phyloP scores from a whole-genome alignment of 768 basidiomycete genomes.

The Termitomyces sp. region DNA sequence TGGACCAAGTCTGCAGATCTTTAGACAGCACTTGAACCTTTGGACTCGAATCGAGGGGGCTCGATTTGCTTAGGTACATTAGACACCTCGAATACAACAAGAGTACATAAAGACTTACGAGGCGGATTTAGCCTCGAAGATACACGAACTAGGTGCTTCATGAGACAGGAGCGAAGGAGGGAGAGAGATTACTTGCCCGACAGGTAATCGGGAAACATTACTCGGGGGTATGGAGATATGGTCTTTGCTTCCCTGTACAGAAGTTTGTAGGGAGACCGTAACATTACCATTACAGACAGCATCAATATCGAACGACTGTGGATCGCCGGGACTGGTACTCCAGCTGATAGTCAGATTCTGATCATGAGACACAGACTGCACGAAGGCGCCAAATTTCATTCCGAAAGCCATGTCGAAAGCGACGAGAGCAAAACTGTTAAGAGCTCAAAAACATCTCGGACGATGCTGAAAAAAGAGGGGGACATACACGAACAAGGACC shows the following conservation, averaged over 20 bases:
- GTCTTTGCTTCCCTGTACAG: neutral
- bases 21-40: neutral
- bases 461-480: neutral
- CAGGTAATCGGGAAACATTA: neutral
- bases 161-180: neutral
- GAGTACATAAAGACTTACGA: neutral
- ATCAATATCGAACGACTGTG: neutral
- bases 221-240: neutral
- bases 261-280: neutral
- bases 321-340: neutral
- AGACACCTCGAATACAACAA: neutral
- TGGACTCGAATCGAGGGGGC: neutral
- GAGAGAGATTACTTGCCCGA: neutral
- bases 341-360: constrained; percentile 1
- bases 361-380: neutral
- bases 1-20: neutral
- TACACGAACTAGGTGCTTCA: neutral
- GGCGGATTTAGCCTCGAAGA: neutral
- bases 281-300: constrained; percentile 1
- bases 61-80: neutral
- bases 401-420: neutral
- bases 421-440: neutral
- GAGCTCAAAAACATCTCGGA: neutral
- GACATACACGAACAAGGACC: neutral
- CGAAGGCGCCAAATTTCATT: neutral